Evolutionary conservation across 140 eudicot genomes (phyloP), one percentile per base, ranked within the genome.

Genomic region (Oenanthe javanica): DNA sequence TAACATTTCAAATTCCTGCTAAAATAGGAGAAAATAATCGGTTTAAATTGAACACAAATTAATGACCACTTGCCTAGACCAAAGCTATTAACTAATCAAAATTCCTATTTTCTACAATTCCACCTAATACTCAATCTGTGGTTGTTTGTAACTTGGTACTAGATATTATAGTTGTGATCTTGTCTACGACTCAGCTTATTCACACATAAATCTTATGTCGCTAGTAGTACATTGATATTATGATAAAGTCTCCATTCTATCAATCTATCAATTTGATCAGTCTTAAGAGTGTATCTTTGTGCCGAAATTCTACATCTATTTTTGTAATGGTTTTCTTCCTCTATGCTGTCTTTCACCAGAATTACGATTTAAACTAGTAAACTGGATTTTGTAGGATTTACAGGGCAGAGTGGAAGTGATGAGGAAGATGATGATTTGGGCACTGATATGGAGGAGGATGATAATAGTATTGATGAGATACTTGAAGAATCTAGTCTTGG

Each of bases 361-460:
- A 70, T 69, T 38, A 72, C 15, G 48, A 1, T 14, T 13, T 70
- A 69, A 15, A 13, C n/a, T 6, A 38, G 13, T 70, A 69, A 15
- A 13, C n/a, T 69, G 74, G 31, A 38, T 50, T 31, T 76, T 82
- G 43, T 61, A 46, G 43, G 12, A 76, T 81, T 81, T 84, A 79
- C 92, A 90, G 97, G 69, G 69, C 85, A 84, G 49, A 50, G 80
- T 76, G 85, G 72, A 72, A 87, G 78, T 47, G 94, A 86, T 14
- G 86, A 59, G 16, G 85, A 86, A 51, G 90, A 85, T 79, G 92
- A 86, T 75, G 77, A 73, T 9, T 45, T 45, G 77, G 84, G 76
- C 79, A 86, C 82, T 82, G 91, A 85, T 71, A 64, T 84, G 71
- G 94, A 90, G 73, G 90, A 89, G 79, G 80, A 83, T 79, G 89